Evolutionary conservation across 2,329 filamentous ascomycete genomes (phyloP), one percentile per base, ranked within the genome.

Genomic region (Fusarium annulatum): DNA sequence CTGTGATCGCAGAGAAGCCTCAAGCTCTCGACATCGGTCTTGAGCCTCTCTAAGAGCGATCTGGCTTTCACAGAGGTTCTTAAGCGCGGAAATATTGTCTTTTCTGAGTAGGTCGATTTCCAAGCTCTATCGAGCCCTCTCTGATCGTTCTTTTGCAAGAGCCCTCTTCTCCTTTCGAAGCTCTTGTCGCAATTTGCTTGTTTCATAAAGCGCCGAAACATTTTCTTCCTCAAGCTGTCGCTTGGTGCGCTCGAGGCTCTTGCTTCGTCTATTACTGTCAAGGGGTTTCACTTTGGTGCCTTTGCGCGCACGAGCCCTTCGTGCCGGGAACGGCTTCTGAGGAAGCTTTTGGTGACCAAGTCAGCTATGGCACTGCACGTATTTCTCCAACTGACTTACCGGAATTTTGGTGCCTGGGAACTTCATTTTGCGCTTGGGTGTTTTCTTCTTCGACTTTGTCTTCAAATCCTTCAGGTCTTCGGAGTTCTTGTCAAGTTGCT

Each of bases 361-460:
- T 42, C 42, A n/a, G 28, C 30, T 10, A 21, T n/a, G 4, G 7
- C 18, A 18, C 18, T 23, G 11, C 1, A 4, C 0, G 15, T 16
- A 2, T 14, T 2, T 34, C 8, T 23, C 11, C 18, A 1, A 1
- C 1, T 18, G 16, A 28, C 9, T 53, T n/a, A 34, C 46, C 21
- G 14, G 14, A 1, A 8, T 1, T n/a, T 19, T 11, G 5, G 12
- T 15, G 12, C 21, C 2, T 9, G 5, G 11, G 5, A 9, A 3
- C 16, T 34, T 33, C 1, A 1, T 33, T 5, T 12, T 30, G 10
- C 5, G 3, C 9, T 41, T 53, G 18, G 4, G 21, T 2, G 0
- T 15, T 4, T 10, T 9, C 18, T 10, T 9, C 18, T 60, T 30
- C 2, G 28, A 19, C 28, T 46, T 30, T 12, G 28, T 7, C 10